A percentile compares a stretch with the other conserved stretches of the same genome.
Evolutionary conservation across 495 filamentous ascomycete genomes (phyloP).

Genomic region (Xylaria grammica): DNA sequence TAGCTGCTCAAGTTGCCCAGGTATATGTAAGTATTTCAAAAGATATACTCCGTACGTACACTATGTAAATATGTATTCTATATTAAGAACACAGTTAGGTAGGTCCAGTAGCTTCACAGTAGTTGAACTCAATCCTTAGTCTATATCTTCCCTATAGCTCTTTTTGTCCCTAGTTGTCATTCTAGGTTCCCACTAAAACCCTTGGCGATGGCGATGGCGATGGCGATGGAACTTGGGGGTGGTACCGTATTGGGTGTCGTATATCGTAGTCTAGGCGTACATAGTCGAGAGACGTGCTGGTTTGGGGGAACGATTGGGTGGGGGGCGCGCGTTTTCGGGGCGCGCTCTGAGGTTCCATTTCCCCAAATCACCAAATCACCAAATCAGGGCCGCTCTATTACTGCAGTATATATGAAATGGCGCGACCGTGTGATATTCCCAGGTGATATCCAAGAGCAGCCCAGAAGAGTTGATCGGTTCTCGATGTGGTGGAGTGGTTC

Average conservation of each 20-base stretch:
- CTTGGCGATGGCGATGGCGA: not conserved
- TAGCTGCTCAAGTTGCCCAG: too few species aligned
- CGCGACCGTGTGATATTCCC: not conserved
- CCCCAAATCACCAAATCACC: not conserved
- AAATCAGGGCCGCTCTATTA: slow-evolving; percentile 14
- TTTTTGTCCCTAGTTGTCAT: too few species aligned
- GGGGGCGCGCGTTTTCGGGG: too few species aligned
- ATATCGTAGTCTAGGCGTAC: too few species aligned
- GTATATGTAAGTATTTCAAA: too few species aligned
- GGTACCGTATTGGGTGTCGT: too few species aligned
- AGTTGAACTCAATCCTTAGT: too few species aligned
- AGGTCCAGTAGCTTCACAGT: too few species aligned
- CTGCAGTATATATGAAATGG: not conserved
- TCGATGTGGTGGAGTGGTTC: slow-evolving; percentile 10
- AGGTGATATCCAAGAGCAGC: not conserved
- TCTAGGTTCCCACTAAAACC: not conserved
- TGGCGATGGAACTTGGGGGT: not conserved
- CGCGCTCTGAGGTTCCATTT: slow-evolving; percentile 5
- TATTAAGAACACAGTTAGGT: too few species aligned
- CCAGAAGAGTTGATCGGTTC: not conserved
- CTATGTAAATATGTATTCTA: too few species aligned
- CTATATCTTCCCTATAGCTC: too few species aligned
- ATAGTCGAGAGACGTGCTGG: not conserved
- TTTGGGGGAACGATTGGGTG: not conserved
- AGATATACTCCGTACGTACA: too few species aligned